These are phyloP conservation scores for Paraglomus brasilianum DNA, from an alignment of 192 early-diverging fungal genomes.

Conservation along the genomic window DNA sequence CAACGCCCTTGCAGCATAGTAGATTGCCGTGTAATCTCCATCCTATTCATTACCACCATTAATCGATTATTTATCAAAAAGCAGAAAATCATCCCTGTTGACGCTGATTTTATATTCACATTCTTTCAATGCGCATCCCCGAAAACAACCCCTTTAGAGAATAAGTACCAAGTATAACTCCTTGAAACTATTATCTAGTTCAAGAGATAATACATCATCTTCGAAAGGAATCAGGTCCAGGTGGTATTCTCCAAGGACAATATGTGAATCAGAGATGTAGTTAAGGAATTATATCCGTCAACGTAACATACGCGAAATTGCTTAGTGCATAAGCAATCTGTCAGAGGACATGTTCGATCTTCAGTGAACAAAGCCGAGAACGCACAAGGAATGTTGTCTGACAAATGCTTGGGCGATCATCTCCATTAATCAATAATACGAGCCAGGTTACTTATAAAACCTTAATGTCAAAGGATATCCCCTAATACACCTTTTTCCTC, in stretches of 20 bases:
- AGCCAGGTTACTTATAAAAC: too few species aligned
- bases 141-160: neutral
- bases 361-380: too few species aligned
- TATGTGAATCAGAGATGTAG: slow-evolving; percentile 25
- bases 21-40: slow-evolving; percentile 72
- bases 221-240: slow-evolving; percentile 92
- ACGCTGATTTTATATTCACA: neutral
- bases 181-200: slow-evolving; percentile 78
- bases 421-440: too few species aligned
- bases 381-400: too few species aligned
- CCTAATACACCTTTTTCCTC: slow-evolving; percentile 93
- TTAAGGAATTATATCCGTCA: slow-evolving; percentile 5
- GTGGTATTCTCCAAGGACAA: slow-evolving; percentile 82
- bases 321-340: neutral
- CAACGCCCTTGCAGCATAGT: slow-evolving; percentile 72
- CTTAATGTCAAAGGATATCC: slow-evolving; percentile 42
- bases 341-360: too few species aligned
- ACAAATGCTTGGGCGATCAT: too few species aligned
- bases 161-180: slow-evolving; percentile 70
- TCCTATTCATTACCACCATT: slow-evolving; percentile 40
- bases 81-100: neutral
- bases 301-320: neutral
- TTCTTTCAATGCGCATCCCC: neutral
- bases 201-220: slow-evolving; percentile 86
- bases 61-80: neutral